Percentiles rank a stretch among this genome's conserved stretches.
Evolutionary conservation across 2,329 filamentous ascomycete genomes (phyloP).

Genomic region (Neurospora sp.): DNA sequence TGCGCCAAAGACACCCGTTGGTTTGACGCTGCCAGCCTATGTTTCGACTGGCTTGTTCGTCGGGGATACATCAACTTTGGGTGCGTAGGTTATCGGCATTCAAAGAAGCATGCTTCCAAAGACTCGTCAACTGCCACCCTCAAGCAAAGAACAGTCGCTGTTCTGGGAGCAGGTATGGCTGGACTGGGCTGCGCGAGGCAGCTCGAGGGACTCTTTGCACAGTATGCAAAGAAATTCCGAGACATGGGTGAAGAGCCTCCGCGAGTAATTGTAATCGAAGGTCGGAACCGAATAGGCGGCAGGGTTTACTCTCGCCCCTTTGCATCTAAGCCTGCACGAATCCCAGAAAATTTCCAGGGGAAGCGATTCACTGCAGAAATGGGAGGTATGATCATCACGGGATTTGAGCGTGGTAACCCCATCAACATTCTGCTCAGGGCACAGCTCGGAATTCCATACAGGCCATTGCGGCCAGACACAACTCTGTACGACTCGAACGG

Average conservation of each 20-base stretch:
- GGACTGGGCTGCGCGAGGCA: slow-evolving; percentile 88
- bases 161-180: slow-evolving; percentile 91
- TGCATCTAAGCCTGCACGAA: slow-evolving; percentile 45
- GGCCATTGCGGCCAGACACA: slow-evolving; percentile 67
- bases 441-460: slow-evolving; percentile 79
- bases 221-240: slow-evolving; percentile 61
- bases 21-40: slow-evolving; percentile 80
- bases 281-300: slow-evolving; percentile 76
- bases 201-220: slow-evolving; percentile 72
- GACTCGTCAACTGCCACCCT: slow-evolving; percentile 16
- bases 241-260: slow-evolving; percentile 59
- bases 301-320: slow-evolving; percentile 78
- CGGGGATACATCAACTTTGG: slow-evolving; percentile 96
- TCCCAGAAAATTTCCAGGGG: slow-evolving; percentile 42
- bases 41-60: slow-evolving; percentile 85
- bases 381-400: slow-evolving; percentile 96
- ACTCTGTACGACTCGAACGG: slow-evolving; percentile 84
- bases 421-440: slow-evolving; percentile 84
- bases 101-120: slow-evolving; percentile 31
- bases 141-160: slow-evolving; percentile 63
- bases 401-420: slow-evolving; percentile 91
- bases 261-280: slow-evolving; percentile 73
- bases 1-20: slow-evolving; percentile 81
- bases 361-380: slow-evolving; percentile 79
- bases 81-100: slow-evolving; percentile 63